Percentiles rank a stretch among this genome's conserved stretches.
phyloP scores from a whole-genome alignment of 768 basidiomycete genomes.

The Rhizopogon sp. region DNA sequence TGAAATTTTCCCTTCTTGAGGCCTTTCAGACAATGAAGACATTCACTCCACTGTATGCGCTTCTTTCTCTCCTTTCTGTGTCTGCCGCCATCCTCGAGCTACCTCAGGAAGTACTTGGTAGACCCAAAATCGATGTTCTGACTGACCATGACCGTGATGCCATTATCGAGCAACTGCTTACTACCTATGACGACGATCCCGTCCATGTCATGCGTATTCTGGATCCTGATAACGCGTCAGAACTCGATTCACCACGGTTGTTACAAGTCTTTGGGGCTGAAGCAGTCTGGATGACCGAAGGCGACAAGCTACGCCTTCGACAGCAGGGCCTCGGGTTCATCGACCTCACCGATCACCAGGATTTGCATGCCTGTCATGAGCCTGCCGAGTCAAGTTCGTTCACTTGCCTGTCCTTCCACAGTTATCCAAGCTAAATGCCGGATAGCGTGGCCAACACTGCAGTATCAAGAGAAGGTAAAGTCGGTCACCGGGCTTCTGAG shows the following conservation, averaged over 20 bases:
- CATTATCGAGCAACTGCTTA: slow-evolving; percentile 5
- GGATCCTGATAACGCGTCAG: slow-evolving; percentile 8
- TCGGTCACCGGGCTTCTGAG: slow-evolving; percentile 1
- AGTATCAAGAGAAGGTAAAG: slow-evolving; percentile 10
- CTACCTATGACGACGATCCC: slow-evolving; percentile 10
- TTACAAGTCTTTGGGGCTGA: slow-evolving; percentile 10
- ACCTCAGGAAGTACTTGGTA: not conserved
- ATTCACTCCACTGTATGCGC: not conserved
- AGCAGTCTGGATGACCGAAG: slow-evolving; percentile 14
- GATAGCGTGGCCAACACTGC: slow-evolving; percentile 16
- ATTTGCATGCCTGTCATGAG: not conserved
- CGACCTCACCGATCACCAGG: slow-evolving; percentile 8
- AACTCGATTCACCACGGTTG: slow-evolving; percentile 15
- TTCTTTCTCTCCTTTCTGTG: not conserved
- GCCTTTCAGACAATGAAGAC: not conserved
- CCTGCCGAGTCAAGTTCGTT: not conserved
- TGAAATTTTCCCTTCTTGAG: not conserved
- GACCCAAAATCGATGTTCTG: not conserved
- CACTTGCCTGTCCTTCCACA: not conserved
- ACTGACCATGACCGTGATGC: not conserved
- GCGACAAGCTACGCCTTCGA: slow-evolving; percentile 10
- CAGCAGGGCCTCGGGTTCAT: slow-evolving; percentile 9
- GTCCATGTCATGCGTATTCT: slow-evolving; percentile 12
- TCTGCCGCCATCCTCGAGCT: not conserved
- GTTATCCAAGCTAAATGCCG: slow-evolving; percentile 32